Conservation (phyloP, 352 stramenopile species). For the Phytophthora fragariae region DNA sequence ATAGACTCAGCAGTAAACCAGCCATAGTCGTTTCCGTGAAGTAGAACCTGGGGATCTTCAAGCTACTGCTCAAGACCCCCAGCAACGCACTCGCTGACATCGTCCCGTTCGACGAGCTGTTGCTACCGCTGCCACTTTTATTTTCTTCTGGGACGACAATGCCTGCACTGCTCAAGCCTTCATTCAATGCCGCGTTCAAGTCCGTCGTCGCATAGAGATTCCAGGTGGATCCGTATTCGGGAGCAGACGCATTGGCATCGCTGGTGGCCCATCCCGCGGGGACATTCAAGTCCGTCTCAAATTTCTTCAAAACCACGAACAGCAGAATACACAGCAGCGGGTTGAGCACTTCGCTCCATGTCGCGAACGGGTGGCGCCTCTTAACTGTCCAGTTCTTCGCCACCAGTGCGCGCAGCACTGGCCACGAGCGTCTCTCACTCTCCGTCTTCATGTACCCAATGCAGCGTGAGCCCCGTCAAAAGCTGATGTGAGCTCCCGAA, state of each 20-base stretch:
- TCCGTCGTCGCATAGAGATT: slow-evolving; percentile 48
- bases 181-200: slow-evolving; percentile 19
- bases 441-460: slow-evolving; percentile 5
- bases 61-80: slow-evolving; percentile 32
- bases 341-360: slow-evolving; percentile 69
- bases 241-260: slow-evolving; percentile 41
- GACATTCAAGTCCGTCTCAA: slow-evolving; percentile 58
- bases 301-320: slow-evolving; percentile 70
- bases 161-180: slow-evolving; percentile 32
- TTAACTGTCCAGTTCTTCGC: slow-evolving; percentile 84
- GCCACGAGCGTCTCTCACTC: background rate
- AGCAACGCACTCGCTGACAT: slow-evolving; percentile 19
- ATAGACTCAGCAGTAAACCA: slow-evolving; percentile 64
- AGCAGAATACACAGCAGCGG: slow-evolving; percentile 79
- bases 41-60: slow-evolving; percentile 63
- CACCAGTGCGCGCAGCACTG: slow-evolving; percentile 57
- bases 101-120: slow-evolving; percentile 17
- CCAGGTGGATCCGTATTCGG: slow-evolving; percentile 47
- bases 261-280: slow-evolving; percentile 57
- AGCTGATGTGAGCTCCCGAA: slow-evolving; percentile 4
- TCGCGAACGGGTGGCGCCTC: slow-evolving; percentile 66
- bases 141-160: slow-evolving; percentile 23
- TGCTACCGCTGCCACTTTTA: slow-evolving; percentile 7
- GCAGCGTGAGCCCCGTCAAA: background rate
- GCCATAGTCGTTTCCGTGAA: slow-evolving; percentile 75